These are phyloP conservation scores for Paramecium tetraurelia DNA, from an alignment of 73 alveolate genomes.

Conservation along the genomic window DNA sequence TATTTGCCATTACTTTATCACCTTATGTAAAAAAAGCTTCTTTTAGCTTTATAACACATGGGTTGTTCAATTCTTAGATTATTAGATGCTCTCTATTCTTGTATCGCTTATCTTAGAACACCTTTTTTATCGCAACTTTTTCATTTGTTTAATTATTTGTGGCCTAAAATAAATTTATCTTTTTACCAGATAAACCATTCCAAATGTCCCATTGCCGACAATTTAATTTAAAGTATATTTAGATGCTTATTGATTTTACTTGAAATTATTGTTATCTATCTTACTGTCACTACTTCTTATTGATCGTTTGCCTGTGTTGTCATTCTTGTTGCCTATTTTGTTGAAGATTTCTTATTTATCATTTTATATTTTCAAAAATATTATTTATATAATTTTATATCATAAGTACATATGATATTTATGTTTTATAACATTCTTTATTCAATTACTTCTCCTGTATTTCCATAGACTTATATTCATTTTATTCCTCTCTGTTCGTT, in stretches of 20 bases:
- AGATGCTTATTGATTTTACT: background rate
- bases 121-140: slow-evolving; percentile 87
- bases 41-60: slow-evolving; percentile 73
- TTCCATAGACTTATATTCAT: too few species aligned
- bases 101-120: slow-evolving; percentile 82
- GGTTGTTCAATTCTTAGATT: slow-evolving; percentile 79
- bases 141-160: slow-evolving; percentile 74
- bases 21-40: slow-evolving; percentile 77
- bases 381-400: background rate
- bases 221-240: slow-evolving; percentile 44
- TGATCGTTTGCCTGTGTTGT: slow-evolving; percentile 6
- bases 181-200: slow-evolving; percentile 56
- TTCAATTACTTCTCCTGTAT: background rate
- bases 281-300: background rate
- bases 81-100: slow-evolving; percentile 88
- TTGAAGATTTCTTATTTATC: background rate
- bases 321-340: slow-evolving; percentile 40
- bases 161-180: slow-evolving; percentile 60
- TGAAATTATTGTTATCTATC: background rate
- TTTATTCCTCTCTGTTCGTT: too few species aligned
- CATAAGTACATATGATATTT: background rate
- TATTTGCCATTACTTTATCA: slow-evolving; percentile 58
- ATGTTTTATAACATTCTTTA: background rate
- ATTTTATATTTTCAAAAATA: background rate
- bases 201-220: slow-evolving; percentile 64